Percentiles rank a stretch among this genome's conserved stretches.
Evolutionary conservation across 2,329 filamentous ascomycete genomes (phyloP).

Genomic region (Calonectria honghensis): DNA sequence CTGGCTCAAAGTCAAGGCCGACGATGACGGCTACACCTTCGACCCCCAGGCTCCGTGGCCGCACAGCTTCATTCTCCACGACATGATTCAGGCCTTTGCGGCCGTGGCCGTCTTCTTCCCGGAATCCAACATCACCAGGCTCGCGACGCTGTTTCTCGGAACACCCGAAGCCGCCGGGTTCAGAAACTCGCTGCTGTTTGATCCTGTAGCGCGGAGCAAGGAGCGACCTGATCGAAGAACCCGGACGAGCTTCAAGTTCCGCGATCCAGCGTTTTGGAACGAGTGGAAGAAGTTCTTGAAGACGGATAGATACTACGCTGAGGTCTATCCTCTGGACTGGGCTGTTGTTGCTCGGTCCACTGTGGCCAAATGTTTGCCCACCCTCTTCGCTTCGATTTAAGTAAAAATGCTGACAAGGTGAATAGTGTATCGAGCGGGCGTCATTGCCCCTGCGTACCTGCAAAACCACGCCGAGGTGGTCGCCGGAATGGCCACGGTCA

Average conservation of each 20-base stretch:
- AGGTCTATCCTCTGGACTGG: slow-evolving; percentile 55
- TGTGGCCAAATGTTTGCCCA: slow-evolving; percentile 48
- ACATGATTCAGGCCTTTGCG: slow-evolving; percentile 52
- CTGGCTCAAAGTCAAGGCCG: slow-evolving; percentile 49
- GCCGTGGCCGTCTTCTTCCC: slow-evolving; percentile 56
- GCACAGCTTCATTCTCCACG: slow-evolving; percentile 52
- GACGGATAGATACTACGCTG: slow-evolving; percentile 39
- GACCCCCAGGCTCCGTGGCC: slow-evolving; percentile 51
- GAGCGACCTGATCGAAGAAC: slow-evolving; percentile 48
- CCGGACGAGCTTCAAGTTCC: slow-evolving; percentile 52
- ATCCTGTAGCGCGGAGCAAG: slow-evolving; percentile 47
- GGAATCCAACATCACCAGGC: slow-evolving; percentile 3
- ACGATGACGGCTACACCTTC: slow-evolving; percentile 42
- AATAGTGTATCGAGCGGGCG: slow-evolving; percentile 53
- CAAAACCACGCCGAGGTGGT: slow-evolving; percentile 48
- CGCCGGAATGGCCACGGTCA: slow-evolving; percentile 48
- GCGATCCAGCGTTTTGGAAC: slow-evolving; percentile 48
- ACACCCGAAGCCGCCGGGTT: slow-evolving; percentile 45
- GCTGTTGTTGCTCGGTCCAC: slow-evolving; percentile 53
- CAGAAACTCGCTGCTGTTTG: slow-evolving; percentile 47
- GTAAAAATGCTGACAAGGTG: no score
- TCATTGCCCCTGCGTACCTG: slow-evolving; percentile 49
- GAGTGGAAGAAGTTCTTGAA: slow-evolving; percentile 50
- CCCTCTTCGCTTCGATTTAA: no score
- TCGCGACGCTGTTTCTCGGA: slow-evolving; percentile 47